Evolutionary conservation across 768 basidiomycete species (phyloP).

Genomic region (Mrakia hoshinonis): DNA sequence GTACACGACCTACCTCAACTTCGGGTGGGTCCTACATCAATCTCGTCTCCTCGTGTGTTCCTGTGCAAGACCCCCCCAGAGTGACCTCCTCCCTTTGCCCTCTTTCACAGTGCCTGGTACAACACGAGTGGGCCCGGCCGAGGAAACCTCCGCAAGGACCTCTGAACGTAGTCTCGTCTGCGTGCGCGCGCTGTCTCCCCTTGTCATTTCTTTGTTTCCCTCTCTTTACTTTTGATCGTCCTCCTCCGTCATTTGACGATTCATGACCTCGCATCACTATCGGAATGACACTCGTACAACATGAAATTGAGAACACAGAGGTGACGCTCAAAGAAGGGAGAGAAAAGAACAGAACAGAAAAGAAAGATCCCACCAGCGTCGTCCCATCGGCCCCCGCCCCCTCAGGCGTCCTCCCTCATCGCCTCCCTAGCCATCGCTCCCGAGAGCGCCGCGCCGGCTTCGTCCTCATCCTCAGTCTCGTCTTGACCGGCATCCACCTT

Average conservation of each 20-base stretch:
- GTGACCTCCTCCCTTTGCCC: too few relatives aligned
- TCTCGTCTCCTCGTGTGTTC: too few relatives aligned
- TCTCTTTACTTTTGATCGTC: too few relatives aligned
- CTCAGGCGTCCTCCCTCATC: background rate
- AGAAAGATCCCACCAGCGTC: background rate
- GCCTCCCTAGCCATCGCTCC: conserved; percentile 7
- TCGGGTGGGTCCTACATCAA: too few relatives aligned
- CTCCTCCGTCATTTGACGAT: too few relatives aligned
- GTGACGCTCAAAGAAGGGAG: background rate
- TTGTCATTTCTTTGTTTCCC: too few relatives aligned
- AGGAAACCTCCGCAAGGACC: background rate
- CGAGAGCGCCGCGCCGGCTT: background rate
- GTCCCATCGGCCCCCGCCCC: background rate
- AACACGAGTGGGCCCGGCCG: background rate
- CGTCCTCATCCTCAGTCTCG: conserved; percentile 1
- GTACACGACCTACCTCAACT: background rate
- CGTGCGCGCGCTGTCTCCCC: too few relatives aligned
- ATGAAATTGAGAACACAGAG: background rate
- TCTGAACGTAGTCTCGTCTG: too few relatives aligned
- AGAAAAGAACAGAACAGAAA: background rate
- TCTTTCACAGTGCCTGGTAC: background rate
- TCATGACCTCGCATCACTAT: background rate
- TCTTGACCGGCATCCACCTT: background rate
- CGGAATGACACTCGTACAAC: too few relatives aligned
- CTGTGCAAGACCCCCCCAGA: too few relatives aligned